These are phyloP conservation scores for Cadophora malorum DNA, from an alignment of 2,329 filamentous ascomycete genomes.

Conservation along the genomic window DNA sequence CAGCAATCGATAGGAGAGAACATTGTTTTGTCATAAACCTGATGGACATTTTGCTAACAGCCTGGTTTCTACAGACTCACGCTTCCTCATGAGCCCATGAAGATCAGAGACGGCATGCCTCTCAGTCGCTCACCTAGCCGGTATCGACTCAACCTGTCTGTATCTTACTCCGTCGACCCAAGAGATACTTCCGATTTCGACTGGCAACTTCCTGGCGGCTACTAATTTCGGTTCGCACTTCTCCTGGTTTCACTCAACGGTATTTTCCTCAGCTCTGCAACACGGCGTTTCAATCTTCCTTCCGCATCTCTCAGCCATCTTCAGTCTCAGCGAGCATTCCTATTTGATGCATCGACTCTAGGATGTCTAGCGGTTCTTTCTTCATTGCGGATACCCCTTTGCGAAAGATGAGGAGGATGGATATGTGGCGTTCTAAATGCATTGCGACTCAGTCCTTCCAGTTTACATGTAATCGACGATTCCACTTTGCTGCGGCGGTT, in stretches of 20 bases:
- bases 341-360: slow-evolving; percentile 17
- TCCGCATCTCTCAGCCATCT: slow-evolving; percentile 4
- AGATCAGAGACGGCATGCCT: slow-evolving; percentile 3
- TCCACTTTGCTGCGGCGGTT: slow-evolving; percentile 1
- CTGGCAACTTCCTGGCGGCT: slow-evolving; percentile 19
- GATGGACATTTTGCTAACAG: background rate
- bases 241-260: slow-evolving; percentile 14
- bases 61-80: background rate
- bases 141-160: background rate
- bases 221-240: background rate
- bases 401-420: slow-evolving; percentile 4
- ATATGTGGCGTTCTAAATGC: slow-evolving; percentile 7
- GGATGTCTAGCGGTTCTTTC: slow-evolving; percentile 18
- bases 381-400: slow-evolving; percentile 16
- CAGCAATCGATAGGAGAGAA: background rate
- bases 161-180: slow-evolving; percentile 1
- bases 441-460: slow-evolving; percentile 13
- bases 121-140: background rate
- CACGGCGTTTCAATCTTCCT: background rate
- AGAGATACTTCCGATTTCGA: slow-evolving; percentile 10
- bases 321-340: background rate
- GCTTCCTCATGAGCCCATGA: background rate
- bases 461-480: background rate
- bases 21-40: too few relatives aligned
- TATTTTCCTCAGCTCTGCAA: slow-evolving; percentile 18